Conservation (phyloP, 805 yeast species). For the Saccharomycopsis sp. region DNA sequence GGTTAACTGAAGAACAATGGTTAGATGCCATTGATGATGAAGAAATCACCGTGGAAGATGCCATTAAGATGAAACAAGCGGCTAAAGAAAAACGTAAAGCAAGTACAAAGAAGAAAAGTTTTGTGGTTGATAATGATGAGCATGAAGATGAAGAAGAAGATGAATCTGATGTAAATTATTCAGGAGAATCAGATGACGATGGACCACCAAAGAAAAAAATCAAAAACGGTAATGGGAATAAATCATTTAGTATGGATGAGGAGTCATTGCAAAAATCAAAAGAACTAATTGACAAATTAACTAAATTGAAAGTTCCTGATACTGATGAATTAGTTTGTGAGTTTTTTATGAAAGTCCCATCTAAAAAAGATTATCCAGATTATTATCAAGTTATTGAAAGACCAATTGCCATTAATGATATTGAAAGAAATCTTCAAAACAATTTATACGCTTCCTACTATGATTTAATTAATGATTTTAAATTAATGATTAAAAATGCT, state of each 20-base stretch:
- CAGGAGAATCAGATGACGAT: conserved; percentile 1
- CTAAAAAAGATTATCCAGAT: conserved; percentile 71
- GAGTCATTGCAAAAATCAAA: conserved; percentile 18
- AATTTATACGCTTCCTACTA: conserved; percentile 29
- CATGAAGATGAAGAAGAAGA: conserved; percentile 7
- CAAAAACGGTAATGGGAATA: conserved; percentile 16
- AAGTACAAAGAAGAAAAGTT: conserved; percentile 21
- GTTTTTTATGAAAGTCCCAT: conserved; percentile 61
- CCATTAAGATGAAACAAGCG: conserved; percentile 40
- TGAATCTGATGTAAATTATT: background rate
- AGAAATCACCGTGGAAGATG: conserved; percentile 44
- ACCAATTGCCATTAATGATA: conserved; percentile 50
- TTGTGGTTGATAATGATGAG: conserved; percentile 19
- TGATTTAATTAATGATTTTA: conserved; percentile 40
- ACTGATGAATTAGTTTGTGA: conserved; percentile 32
- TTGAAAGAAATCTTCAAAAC: conserved; percentile 45
- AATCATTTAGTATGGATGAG: background rate
- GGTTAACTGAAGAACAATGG: conserved; percentile 72
- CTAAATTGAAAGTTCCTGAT: conserved; percentile 31
- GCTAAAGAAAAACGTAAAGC: conserved; percentile 29
- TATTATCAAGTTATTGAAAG: conserved; percentile 55
- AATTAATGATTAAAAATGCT: conserved; percentile 58
- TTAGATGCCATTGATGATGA: conserved; percentile 69
- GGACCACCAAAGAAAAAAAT: conserved; percentile 16
- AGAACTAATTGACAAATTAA: conserved; percentile 34